Conservation (phyloP, 2,329 filamentous ascomycete species). For the Monosporascus sp. region DNA sequence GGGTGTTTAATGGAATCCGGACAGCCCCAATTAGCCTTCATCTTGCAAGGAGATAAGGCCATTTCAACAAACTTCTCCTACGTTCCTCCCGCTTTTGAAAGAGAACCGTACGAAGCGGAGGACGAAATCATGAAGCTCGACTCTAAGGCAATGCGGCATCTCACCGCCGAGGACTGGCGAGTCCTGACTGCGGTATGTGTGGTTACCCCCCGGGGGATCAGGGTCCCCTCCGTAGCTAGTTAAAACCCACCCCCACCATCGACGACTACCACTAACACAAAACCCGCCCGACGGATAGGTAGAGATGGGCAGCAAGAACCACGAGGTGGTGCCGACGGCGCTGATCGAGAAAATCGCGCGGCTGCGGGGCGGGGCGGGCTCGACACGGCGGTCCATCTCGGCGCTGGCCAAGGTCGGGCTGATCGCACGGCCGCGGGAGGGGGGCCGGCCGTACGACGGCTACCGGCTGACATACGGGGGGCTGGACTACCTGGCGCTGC, state of each 20-base stretch:
- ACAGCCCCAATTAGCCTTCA: too few relatives aligned
- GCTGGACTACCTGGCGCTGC: conserved; percentile 93
- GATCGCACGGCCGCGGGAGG: conserved; percentile 85
- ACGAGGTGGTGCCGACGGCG: conserved; percentile 90
- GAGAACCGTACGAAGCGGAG: neutral
- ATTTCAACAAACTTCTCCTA: neutral
- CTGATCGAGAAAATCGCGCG: conserved; percentile 81
- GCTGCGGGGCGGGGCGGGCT: conserved; percentile 69
- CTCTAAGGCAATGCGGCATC: conserved; percentile 86
- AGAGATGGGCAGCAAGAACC: conserved; percentile 90
- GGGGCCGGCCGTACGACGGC: conserved; percentile 64
- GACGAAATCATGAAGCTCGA: conserved; percentile 77
- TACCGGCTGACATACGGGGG: conserved; percentile 96
- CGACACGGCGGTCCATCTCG: conserved; percentile 83
- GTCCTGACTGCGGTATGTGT: conserved; percentile 81
- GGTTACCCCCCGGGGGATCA: conserved; percentile 8
- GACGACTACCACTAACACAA: conserved; percentile 24
- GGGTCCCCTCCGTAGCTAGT: too few relatives aligned
- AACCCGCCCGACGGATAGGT: conserved; percentile 52
- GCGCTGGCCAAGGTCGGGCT: conserved; percentile 86
- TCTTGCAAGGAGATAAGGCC: too few relatives aligned
- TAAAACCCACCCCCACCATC: conserved; percentile 18
- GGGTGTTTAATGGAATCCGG: neutral
- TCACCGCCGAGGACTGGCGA: conserved; percentile 89
- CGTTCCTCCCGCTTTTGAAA: neutral